A percentile compares a stretch with the other conserved stretches of the same genome.
phyloP scores from a whole-genome alignment of 2,329 filamentous ascomycete genomes.

The Pseudogymnoascus sp. region DNA sequence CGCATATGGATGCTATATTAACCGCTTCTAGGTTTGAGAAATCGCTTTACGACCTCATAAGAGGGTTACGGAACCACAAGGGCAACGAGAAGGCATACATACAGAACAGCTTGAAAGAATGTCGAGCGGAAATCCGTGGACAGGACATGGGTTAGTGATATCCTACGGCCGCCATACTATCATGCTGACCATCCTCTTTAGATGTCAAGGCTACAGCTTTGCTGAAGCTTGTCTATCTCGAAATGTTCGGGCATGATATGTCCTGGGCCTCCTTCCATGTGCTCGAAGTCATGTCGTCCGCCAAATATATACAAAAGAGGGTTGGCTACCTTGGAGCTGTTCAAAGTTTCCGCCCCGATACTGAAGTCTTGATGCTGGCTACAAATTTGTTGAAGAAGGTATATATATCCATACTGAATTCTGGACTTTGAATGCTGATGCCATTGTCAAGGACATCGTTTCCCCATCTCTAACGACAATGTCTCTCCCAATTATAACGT shows the following conservation, averaged over 20 bases:
- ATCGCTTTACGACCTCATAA: slow-evolving; percentile 96
- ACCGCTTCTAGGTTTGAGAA: slow-evolving; percentile 78
- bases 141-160: slow-evolving; percentile 74
- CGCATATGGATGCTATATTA: not conserved
- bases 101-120: slow-evolving; percentile 88
- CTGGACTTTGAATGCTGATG: slow-evolving; percentile 3
- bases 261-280: slow-evolving; percentile 99
- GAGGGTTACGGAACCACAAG: slow-evolving; percentile 90
- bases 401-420: slow-evolving; percentile 9
- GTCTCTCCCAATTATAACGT: slow-evolving; percentile 74
- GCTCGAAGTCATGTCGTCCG: slow-evolving; percentile 95
- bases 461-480: slow-evolving; percentile 67
- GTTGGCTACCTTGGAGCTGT: slow-evolving; percentile 92
- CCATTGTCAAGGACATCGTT: slow-evolving; percentile 54
- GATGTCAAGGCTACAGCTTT: slow-evolving; percentile 95
- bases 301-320: slow-evolving; percentile 90
- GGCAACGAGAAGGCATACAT: slow-evolving; percentile 94
- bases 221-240: slow-evolving; percentile 91
- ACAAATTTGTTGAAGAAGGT: slow-evolving; percentile 96
- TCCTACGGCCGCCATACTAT: not conserved
- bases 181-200: slow-evolving; percentile 29
- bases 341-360: slow-evolving; percentile 91
- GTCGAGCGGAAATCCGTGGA: slow-evolving; percentile 80
- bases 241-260: slow-evolving; percentile 99
- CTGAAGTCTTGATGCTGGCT: slow-evolving; percentile 93